Conservation (phyloP, 2,329 filamentous ascomycete genomes). For the Ophiostoma ulmi region DNA sequence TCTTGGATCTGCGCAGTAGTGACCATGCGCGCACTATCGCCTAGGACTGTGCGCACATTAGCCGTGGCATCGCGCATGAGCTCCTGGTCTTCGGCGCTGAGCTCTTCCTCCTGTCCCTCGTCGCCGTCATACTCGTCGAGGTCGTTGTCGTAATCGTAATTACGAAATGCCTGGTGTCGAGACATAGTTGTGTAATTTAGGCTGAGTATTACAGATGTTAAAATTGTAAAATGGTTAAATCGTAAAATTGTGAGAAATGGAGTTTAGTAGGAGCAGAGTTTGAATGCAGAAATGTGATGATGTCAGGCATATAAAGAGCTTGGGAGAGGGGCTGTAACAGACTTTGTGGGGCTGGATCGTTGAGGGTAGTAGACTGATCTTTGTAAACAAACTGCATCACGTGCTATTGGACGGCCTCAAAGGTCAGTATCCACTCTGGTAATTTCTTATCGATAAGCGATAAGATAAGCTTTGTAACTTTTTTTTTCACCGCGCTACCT, state of each 20-base stretch:
- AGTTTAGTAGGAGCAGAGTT: neutral
- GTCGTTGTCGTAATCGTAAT: constrained; percentile 48
- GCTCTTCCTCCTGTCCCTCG: constrained; percentile 36
- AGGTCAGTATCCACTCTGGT: neutral
- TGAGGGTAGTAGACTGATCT: neutral
- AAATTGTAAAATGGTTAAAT: too few species aligned
- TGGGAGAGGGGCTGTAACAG: neutral
- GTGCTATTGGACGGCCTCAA: neutral
- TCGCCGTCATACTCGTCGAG: constrained; percentile 47
- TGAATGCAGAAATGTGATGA: neutral
- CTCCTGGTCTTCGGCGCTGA: constrained; percentile 45
- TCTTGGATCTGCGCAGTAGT: constrained; percentile 71
- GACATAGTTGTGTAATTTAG: constrained; percentile 36
- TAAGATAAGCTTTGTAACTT: constrained; percentile 6
- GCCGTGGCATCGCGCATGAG: constrained; percentile 60
- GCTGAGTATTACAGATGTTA: neutral
- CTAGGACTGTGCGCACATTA: constrained; percentile 62
- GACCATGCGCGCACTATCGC: constrained; percentile 52
- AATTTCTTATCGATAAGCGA: constrained; percentile 20
- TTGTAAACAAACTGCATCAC: constrained; percentile 1
- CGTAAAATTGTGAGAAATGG: neutral
- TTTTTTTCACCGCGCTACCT: constrained; percentile 20
- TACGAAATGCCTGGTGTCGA: constrained; percentile 44
- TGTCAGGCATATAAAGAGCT: neutral
- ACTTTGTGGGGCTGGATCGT: neutral